A percentile compares a stretch with the other conserved stretches of the same genome.
Evolutionary conservation across 768 basidiomycete genomes (phyloP).

Genomic region (Trametes sanguinea): DNA sequence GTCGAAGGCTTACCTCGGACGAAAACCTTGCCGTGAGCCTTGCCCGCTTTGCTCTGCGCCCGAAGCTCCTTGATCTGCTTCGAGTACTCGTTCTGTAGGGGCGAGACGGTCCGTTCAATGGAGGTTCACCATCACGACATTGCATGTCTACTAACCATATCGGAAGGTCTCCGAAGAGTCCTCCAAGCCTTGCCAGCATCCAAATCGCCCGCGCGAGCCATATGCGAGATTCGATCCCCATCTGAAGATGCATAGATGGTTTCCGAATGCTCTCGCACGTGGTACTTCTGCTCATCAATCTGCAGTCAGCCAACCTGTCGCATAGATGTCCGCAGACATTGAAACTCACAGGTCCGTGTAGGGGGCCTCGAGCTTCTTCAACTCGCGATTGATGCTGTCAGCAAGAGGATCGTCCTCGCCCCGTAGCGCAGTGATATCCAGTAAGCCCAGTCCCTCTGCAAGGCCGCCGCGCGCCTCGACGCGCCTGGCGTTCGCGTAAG

Average conservation of each 20-base stretch:
- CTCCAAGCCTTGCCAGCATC: slow-evolving; percentile 85
- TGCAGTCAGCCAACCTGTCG: neutral
- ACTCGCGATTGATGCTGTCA: slow-evolving; percentile 73
- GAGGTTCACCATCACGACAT: neutral
- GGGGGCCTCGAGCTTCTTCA: slow-evolving; percentile 55
- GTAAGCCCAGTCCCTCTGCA: slow-evolving; percentile 34
- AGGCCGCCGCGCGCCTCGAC: slow-evolving; percentile 22
- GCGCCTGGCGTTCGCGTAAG: slow-evolving; percentile 35
- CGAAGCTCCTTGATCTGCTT: slow-evolving; percentile 85
- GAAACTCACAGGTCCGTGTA: slow-evolving; percentile 47
- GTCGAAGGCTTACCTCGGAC: slow-evolving; percentile 67
- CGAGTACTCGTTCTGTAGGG: slow-evolving; percentile 82
- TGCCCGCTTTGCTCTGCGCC: slow-evolving; percentile 73
- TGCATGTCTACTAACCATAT: slow-evolving; percentile 69
- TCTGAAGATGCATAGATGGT: slow-evolving; percentile 80
- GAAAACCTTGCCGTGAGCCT: slow-evolving; percentile 90
- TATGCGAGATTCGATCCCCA: slow-evolving; percentile 68
- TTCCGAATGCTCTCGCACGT: slow-evolving; percentile 71
- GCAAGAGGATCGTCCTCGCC: slow-evolving; percentile 56
- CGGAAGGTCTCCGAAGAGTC: slow-evolving; percentile 84
- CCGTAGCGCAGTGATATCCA: slow-evolving; percentile 42
- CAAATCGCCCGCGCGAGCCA: slow-evolving; percentile 76
- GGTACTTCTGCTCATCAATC: slow-evolving; percentile 63
- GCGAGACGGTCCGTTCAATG: neutral
- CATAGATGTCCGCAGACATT: slow-evolving; percentile 6